phyloP scores from a whole-genome alignment of 1,284 basidiomycete genomes.

The Austroboletus niveus region DNA sequence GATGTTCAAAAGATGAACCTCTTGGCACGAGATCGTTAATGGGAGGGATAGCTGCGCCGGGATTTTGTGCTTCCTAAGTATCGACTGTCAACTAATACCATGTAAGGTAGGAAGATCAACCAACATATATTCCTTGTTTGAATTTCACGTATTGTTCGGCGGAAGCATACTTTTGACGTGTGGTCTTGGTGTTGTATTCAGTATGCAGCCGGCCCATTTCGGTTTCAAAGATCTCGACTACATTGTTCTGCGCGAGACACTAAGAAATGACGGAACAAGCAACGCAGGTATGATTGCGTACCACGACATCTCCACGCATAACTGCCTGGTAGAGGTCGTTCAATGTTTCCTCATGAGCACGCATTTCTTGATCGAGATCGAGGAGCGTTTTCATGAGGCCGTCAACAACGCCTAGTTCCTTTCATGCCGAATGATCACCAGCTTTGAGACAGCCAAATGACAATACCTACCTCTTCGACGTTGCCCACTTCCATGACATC shows the following conservation, averaged over 20 bases:
- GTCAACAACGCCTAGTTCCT: constrained; percentile 64
- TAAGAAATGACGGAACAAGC: neutral
- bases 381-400: constrained; percentile 61
- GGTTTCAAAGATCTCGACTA: constrained; percentile 45
- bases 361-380: constrained; percentile 62
- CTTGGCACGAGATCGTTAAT: constrained; percentile 67
- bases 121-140: constrained; percentile 66
- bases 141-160: constrained; percentile 62
- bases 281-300: constrained; percentile 33
- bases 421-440: constrained; percentile 1
- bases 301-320: constrained; percentile 53
- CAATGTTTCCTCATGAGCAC: constrained; percentile 52
- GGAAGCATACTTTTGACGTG: constrained; percentile 73
- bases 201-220: constrained; percentile 42
- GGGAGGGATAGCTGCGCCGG: constrained; percentile 70
- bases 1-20: constrained; percentile 42
- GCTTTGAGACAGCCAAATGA: neutral
- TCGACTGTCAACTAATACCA: constrained; percentile 4
- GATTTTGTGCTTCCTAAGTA: constrained; percentile 64
- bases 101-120: constrained; percentile 22
- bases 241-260: constrained; percentile 41
- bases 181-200: constrained; percentile 57
- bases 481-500: constrained; percentile 59
- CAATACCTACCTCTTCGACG: constrained; percentile 44
- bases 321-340: constrained; percentile 56